phyloP scores from a whole-genome alignment of 2,329 filamentous ascomycete genomes.

The Tolypocladium tropicale region DNA sequence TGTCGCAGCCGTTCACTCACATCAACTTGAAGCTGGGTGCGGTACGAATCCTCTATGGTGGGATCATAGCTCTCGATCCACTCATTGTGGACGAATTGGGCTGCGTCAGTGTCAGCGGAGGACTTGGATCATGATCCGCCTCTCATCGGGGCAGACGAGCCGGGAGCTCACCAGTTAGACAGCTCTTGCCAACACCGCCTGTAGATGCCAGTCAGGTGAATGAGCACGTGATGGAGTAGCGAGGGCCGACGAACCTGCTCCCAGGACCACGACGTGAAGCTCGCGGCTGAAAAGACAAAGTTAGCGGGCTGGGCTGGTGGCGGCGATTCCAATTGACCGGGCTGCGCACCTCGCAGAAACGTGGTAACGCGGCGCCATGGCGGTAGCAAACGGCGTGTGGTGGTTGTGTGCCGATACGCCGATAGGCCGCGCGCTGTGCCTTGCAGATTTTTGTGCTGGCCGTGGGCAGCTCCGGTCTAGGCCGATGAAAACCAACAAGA shows the following conservation, averaged over 20 bases:
- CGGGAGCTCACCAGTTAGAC: constrained; percentile 66
- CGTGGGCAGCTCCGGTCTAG: background rate
- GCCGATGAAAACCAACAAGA: background rate
- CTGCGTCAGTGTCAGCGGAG: constrained; percentile 27
- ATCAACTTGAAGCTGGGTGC: constrained; percentile 70
- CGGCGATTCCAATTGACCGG: background rate
- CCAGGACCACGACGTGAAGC: constrained; percentile 74
- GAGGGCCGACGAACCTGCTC: constrained; percentile 50
- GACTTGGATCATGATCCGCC: background rate
- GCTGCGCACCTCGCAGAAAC: constrained; percentile 5
- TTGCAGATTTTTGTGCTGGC: background rate
- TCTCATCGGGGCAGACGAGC: background rate
- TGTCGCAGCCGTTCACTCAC: constrained; percentile 40
- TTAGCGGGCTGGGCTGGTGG: background rate
- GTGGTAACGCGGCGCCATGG: constrained; percentile 8
- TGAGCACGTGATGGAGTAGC: constrained; percentile 4
- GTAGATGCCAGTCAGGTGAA: constrained; percentile 20
- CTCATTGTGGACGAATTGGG: constrained; percentile 88
- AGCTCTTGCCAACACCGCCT: constrained; percentile 90
- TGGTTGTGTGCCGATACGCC: background rate
- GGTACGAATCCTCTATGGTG: constrained; percentile 69
- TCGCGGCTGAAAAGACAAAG: constrained; percentile 45
- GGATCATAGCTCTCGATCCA: constrained; percentile 86
- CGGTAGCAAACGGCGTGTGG: background rate
- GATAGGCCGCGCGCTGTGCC: no score